Evolutionary conservation across 352 stramenopile species (phyloP), one percentile per base, ranked within the genome.

Genomic region (Pythium aphanidermatum): DNA sequence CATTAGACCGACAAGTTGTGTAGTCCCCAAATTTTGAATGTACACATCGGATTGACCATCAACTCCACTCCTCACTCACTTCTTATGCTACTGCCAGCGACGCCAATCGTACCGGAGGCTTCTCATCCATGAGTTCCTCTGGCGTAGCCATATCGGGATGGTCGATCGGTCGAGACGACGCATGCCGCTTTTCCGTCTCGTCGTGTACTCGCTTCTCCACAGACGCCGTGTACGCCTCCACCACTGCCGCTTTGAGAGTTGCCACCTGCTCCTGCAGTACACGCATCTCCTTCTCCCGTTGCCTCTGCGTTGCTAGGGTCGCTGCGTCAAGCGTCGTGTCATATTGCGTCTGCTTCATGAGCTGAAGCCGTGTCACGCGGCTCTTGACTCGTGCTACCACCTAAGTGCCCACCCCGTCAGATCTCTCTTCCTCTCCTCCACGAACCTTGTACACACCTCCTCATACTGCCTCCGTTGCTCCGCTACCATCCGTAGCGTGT

Each of bases 391-490:
- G 46, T 4, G 10, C 28, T 11, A 56, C 24, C 1, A 62, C 41
- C 54, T 62, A 45, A 16, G 14, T 14, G 17, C 44, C 0, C 17
- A 43, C 4, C 17, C 45, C 4, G 17, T 13, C 28, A 32, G 28
- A 32, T 13, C 28, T 32, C 28, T 13, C 8, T 13, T 13, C 28
- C 28, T 8, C 8, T 13, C 28, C 6, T 16, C 31, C 13, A 23
- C 26, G 7, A 16, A 26, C 7, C 17, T 8, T 17, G 12, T 5
- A 26, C 45, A 6, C 17, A 64, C 55, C 55, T 64, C 33, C 9
- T 56, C 41, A 36, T 59, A 64, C 36, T 56, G 49, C 37, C 52
- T 50, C 17, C 46, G 55, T 45, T 64, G 55, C 26, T 56, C 49
- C 3, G 16, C 35, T 11, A 60, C 27, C 4, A 37, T 12, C 13